Evolutionary conservation across 148 eudicot genomes (phyloP), one percentile per base, ranked within the genome.

Genomic region (Talinum fruticosum): DNA sequence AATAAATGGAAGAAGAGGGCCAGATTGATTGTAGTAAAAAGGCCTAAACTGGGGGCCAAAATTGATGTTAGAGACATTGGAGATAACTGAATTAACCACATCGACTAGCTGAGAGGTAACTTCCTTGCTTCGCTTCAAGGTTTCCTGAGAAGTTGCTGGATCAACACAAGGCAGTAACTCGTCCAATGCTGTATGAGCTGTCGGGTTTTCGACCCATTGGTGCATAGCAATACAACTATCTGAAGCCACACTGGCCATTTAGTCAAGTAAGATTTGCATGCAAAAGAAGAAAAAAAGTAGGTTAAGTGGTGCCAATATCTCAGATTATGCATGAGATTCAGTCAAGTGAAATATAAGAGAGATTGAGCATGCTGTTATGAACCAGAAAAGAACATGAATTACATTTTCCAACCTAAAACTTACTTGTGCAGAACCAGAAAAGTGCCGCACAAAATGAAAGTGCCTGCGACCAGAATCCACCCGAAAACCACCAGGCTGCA

Each of bases 371-470:
- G 64, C 21, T 59, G 62, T n/a, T n/a, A 54, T 54, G 14, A 28
- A 62, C 16, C 33, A 62, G 34, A 8, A 62, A 59, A 4, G 57
- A 51, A 51, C 23, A 18, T 16, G 57, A 51, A 51, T 57, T 57
- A 24, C 24, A 6, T 65, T 19, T 67, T 32, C 10, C 36, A 59
- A 41, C 47, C 47, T 14, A 41, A n/a, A 62, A 82, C 95, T 85
- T 87, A 94, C 99, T 95, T 92, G 88, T 95, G 99, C 54, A 95
- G 95, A 41, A 90, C 85, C 79, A 95, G 97, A 79, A 95, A 92
- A 54, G 89, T 72, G 53, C 96, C 97, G 38, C 97, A 91, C 81
- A 95, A 75, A 44, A 95, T 88, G 71, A 95, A 91, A 44, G 96
- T 91, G 69, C 92, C 96, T 0, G 96, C 76, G 34, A 95, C 90